phyloP scores from a whole-genome alignment of 345 rosid genomes.

The Conringia planisiliqua region DNA sequence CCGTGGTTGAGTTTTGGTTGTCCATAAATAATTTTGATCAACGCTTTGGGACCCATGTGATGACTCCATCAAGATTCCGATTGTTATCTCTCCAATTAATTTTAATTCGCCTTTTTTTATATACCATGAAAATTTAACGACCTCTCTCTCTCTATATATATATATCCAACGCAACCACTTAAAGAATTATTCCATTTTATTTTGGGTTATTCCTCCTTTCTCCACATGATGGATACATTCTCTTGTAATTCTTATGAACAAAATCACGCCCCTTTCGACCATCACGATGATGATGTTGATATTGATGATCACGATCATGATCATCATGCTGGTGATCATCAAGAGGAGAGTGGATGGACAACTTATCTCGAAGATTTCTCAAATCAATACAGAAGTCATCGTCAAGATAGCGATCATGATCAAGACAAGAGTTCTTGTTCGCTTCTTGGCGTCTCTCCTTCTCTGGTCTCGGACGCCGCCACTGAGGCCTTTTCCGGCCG shows the following conservation, averaged over 20 bases:
- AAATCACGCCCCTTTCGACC: constrained; percentile 1
- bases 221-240: constrained; percentile 33
- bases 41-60: constrained; percentile 33
- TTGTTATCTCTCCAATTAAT: constrained; percentile 18
- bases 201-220: constrained; percentile 14
- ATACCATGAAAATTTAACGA: constrained; percentile 19
- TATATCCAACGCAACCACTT: constrained; percentile 22
- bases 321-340: constrained; percentile 6
- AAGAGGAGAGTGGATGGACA: constrained; percentile 93
- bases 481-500: constrained; percentile 37
- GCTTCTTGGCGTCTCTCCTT: constrained; percentile 41
- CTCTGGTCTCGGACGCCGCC: constrained; percentile 76
- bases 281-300: background rate
- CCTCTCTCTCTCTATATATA: constrained; percentile 6
- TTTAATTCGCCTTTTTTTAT: background rate
- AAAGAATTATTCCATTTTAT: constrained; percentile 16
- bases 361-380: constrained; percentile 71
- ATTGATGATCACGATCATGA: constrained; percentile 10
- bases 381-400: constrained; percentile 18
- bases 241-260: constrained; percentile 29
- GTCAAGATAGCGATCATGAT: constrained; percentile 23
- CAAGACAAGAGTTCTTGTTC: constrained; percentile 38
- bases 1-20: constrained; percentile 13
- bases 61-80: constrained; percentile 37
- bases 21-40: constrained; percentile 12